A percentile compares a stretch with the other conserved stretches of the same genome.
Conservation (phyloP, 352 stramenopile genomes). For the Thraustochytrium sp. region DNA sequence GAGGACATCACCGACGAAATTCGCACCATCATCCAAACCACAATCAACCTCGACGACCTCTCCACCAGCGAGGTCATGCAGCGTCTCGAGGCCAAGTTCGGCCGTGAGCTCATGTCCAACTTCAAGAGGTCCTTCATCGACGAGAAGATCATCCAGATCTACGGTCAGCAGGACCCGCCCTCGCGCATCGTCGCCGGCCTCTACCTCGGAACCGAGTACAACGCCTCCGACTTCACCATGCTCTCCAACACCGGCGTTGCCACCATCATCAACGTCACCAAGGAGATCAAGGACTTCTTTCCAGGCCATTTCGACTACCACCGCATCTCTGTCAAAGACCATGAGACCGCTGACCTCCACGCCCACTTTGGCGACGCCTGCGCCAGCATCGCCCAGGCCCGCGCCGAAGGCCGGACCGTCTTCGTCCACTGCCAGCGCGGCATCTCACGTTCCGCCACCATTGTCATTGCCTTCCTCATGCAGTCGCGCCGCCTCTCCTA, state of each 20-base stretch:
- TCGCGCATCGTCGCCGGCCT: constrained; percentile 22
- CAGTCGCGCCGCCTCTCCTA: background rate
- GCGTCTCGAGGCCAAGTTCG: background rate
- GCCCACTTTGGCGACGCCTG: background rate
- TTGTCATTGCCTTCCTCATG: constrained; percentile 44
- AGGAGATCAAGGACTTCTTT: constrained; percentile 47
- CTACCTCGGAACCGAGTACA: constrained; percentile 45
- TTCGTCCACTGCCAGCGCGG: constrained; percentile 44
- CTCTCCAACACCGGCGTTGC: background rate
- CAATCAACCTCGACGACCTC: constrained; percentile 32
- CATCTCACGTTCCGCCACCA: constrained; percentile 27
- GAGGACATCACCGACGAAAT: constrained; percentile 28
- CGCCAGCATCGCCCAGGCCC: background rate
- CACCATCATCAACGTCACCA: constrained; percentile 41
- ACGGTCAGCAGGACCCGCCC: constrained; percentile 42
- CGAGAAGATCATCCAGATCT: constrained; percentile 41
- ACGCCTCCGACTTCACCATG: constrained; percentile 6
- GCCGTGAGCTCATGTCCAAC: background rate
- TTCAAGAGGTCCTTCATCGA: constrained; percentile 46
- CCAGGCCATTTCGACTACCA: constrained; percentile 35
- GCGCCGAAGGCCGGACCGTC: background rate
- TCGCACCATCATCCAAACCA: constrained; percentile 29
- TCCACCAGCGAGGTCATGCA: constrained; percentile 16
- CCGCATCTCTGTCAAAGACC: constrained; percentile 33
- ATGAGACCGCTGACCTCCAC: constrained; percentile 2